Evolutionary conservation across 805 yeast genomes (phyloP).

Genomic region (Candida patagonica): DNA sequence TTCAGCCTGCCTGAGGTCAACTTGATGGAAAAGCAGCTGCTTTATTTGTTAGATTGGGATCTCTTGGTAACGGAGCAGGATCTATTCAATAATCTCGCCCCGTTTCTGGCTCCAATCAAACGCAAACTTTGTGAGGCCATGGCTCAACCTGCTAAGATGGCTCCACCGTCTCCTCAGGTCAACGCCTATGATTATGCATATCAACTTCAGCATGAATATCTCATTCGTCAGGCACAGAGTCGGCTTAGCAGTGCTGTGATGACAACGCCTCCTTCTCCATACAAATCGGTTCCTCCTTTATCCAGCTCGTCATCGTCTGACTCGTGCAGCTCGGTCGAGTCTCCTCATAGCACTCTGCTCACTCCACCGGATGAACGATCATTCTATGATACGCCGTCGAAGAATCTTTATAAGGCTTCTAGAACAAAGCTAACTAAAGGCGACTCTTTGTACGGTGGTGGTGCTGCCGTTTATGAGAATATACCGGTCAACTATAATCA

Average conservation of each 20-base stretch:
- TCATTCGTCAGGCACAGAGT: neutral
- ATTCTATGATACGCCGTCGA: neutral
- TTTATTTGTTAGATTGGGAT: slow-evolving; percentile 79
- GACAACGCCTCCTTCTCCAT: slow-evolving; percentile 5
- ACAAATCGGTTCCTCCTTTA: neutral
- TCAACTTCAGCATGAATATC: slow-evolving; percentile 3
- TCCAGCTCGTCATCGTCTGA: neutral
- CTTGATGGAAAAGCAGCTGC: slow-evolving; percentile 81
- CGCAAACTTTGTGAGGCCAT: slow-evolving; percentile 28
- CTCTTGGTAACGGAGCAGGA: slow-evolving; percentile 63
- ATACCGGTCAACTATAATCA: too few relatives aligned
- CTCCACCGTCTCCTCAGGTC: slow-evolving; percentile 2
- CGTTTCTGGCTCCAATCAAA: slow-evolving; percentile 71
- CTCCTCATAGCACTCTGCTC: slow-evolving; percentile 1
- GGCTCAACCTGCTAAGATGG: neutral
- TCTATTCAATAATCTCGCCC: slow-evolving; percentile 56
- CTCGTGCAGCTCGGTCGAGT: neutral
- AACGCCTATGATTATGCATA: slow-evolving; percentile 5
- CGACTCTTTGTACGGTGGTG: too few relatives aligned
- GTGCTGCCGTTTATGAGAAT: too few relatives aligned
- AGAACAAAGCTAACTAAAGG: too few relatives aligned
- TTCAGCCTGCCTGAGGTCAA: slow-evolving; percentile 72
- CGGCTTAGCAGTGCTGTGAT: neutral
- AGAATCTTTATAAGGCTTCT: too few relatives aligned
- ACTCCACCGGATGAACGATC: slow-evolving; percentile 1